These are phyloP conservation scores for Glebionis coronaria DNA, from an alignment of 129 eudicot genomes.

Conservation along the genomic window DNA sequence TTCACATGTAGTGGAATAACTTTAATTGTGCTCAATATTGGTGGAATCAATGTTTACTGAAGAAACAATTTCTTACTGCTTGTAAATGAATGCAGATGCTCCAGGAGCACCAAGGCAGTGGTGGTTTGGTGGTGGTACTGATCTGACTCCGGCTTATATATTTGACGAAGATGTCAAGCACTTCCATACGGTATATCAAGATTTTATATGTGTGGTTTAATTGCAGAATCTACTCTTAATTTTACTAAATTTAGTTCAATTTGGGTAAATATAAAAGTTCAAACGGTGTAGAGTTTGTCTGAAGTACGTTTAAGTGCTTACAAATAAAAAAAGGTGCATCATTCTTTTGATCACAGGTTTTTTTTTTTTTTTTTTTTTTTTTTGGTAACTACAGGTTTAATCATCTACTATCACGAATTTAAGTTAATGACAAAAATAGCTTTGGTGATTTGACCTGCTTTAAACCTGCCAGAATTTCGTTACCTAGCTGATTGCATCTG, in stretches of 20 bases:
- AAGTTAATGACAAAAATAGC: neutral
- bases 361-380: too few species aligned
- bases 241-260: neutral
- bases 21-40: neutral
- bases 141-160: slow-evolving; percentile 93
- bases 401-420: slow-evolving; percentile 7
- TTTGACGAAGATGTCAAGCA: slow-evolving; percentile 96
- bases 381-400: neutral
- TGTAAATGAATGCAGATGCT: slow-evolving; percentile 51
- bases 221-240: neutral
- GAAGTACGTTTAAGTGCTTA: neutral
- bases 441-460: neutral
- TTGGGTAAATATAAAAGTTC: neutral
- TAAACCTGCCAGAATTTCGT: neutral
- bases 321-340: neutral
- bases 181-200: slow-evolving; percentile 65
- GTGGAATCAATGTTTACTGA: neutral
- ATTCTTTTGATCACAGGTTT: neutral
- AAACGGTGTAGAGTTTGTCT: neutral
- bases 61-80: neutral
- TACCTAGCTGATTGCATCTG: neutral
- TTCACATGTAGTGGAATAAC: neutral
- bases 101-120: slow-evolving; percentile 98
- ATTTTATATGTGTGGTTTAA: neutral
- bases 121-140: slow-evolving; percentile 99